These are phyloP conservation scores for Ophiosphaerella korrae DNA, from an alignment of 2,329 filamentous ascomycete species.

Conservation along the genomic window DNA sequence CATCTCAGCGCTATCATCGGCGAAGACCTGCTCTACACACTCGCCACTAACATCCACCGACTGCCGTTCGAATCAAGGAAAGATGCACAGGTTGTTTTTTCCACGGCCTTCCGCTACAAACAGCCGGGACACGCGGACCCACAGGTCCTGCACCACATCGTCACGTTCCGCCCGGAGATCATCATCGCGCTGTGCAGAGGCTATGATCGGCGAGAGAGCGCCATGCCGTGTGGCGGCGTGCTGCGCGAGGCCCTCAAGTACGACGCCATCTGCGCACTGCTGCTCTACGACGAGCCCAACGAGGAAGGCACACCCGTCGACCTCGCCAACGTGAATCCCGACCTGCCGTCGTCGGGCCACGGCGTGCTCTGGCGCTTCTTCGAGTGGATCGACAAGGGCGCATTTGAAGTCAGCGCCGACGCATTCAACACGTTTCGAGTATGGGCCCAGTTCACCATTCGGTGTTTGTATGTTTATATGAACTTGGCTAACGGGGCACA, in stretches of 20 bases:
- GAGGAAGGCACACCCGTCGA: constrained; percentile 75
- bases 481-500: no score
- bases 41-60: constrained; percentile 80
- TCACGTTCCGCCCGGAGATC: constrained; percentile 83
- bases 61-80: constrained; percentile 96
- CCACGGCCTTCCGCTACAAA: constrained; percentile 89
- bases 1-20: constrained; percentile 84
- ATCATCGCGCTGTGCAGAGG: constrained; percentile 86
- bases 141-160: constrained; percentile 84
- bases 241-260: constrained; percentile 88
- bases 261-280: constrained; percentile 86
- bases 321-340: constrained; percentile 76
- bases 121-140: constrained; percentile 74
- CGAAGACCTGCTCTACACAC: constrained; percentile 84
- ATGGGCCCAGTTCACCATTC: constrained; percentile 22
- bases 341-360: constrained; percentile 73
- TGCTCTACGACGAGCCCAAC: constrained; percentile 87
- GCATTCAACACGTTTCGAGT: constrained; percentile 97
- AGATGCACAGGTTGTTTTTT: constrained; percentile 94
- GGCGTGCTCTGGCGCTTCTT: constrained; percentile 98
- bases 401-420: constrained; percentile 95
- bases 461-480: no score
- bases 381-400: constrained; percentile 93
- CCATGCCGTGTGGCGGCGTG: constrained; percentile 87
- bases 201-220: constrained; percentile 88